Conservation (phyloP, 2,329 filamentous ascomycete genomes). For the Colletotrichum paranaense region DNA sequence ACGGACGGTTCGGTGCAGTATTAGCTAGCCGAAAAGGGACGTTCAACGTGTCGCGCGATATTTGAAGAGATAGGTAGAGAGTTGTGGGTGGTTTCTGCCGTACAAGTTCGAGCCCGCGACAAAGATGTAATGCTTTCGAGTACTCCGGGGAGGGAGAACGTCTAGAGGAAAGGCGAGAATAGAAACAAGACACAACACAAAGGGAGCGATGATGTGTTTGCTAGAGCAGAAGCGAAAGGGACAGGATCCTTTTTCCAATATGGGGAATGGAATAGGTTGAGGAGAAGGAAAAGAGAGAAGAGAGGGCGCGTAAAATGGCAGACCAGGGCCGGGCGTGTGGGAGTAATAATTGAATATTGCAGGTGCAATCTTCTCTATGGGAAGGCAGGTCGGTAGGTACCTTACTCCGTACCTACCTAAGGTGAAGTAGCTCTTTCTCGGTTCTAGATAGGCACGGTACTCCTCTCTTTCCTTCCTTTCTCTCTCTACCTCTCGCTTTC, state of each 20-base stretch:
- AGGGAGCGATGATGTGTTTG: constrained; percentile 17
- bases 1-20: constrained; percentile 14
- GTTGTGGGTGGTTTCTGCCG: background rate
- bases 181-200: constrained; percentile 26
- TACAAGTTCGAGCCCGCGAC: constrained; percentile 32
- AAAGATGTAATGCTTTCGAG: constrained; percentile 17
- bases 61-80: background rate
- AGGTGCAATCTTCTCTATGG: constrained; percentile 11
- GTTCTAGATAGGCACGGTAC: background rate
- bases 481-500: background rate
- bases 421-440: background rate
- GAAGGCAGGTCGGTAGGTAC: no score
- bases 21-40: constrained; percentile 25
- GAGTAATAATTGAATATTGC: constrained; percentile 17
- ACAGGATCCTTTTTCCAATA: constrained; percentile 19
- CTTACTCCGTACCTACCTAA: no score
- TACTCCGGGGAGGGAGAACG: background rate
- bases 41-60: constrained; percentile 32
- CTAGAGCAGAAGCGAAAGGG: background rate
- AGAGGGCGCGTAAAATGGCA: background rate
- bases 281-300: constrained; percentile 9
- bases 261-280: constrained; percentile 17
- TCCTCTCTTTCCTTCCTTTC: background rate
- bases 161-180: constrained; percentile 8
- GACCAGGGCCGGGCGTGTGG: constrained; percentile 2